Evolutionary conservation across 2,329 filamentous ascomycete genomes (phyloP).

Genomic region (Aspergillus jensenii): DNA sequence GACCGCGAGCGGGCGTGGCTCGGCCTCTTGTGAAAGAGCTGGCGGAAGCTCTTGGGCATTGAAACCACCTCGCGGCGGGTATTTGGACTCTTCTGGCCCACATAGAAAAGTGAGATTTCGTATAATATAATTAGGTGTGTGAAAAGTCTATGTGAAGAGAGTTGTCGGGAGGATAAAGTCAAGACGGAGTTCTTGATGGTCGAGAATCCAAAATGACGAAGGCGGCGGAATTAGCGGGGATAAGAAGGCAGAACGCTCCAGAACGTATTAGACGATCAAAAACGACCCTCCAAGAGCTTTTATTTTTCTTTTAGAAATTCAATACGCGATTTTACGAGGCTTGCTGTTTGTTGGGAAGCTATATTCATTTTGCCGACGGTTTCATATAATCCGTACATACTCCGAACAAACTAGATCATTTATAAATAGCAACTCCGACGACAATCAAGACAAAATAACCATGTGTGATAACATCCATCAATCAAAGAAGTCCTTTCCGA

Average conservation of each 20-base stretch:
- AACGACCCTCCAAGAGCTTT: not conserved
- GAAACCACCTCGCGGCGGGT: conserved; percentile 20
- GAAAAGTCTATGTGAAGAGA: not conserved
- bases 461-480: not conserved
- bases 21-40: conserved; percentile 28
- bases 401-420: not conserved
- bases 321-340: too few relatives aligned
- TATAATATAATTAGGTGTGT: not conserved
- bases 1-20: conserved; percentile 23
- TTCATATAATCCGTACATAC: not conserved
- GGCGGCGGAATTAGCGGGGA: conserved; percentile 33
- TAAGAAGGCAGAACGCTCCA: conserved; percentile 17
- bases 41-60: conserved; percentile 24
- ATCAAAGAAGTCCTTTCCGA: conserved; percentile 49
- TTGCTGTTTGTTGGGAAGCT: not conserved
- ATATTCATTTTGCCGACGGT: not conserved
- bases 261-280: not conserved
- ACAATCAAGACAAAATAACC: not conserved
- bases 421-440: not conserved
- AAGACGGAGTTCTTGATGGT: conserved; percentile 7
- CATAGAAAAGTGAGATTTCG: conserved; percentile 19
- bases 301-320: too few relatives aligned
- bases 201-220: conserved; percentile 16
- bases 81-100: conserved; percentile 29
- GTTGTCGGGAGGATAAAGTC: conserved; percentile 3